Conservation (phyloP, 75 land plant species). For the Isoetes taiwanensis region DNA sequence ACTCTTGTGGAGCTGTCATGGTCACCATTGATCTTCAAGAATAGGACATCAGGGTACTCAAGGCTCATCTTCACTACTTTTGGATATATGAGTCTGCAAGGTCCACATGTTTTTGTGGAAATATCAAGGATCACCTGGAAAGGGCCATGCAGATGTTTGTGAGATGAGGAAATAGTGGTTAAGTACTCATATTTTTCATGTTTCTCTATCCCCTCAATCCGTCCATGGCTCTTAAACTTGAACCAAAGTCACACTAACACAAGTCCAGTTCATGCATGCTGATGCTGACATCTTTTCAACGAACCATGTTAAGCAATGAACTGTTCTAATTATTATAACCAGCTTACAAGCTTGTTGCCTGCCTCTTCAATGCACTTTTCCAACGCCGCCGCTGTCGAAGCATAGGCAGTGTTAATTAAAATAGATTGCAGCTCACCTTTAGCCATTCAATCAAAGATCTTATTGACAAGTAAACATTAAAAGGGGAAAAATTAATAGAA, state of each 20-base stretch:
- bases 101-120: slow-evolving; percentile 33
- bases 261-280: background rate
- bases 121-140: slow-evolving; percentile 31
- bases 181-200: too few relatives aligned
- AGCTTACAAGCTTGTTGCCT: slow-evolving; percentile 21
- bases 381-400: slow-evolving; percentile 13
- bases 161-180: background rate
- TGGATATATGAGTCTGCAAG: slow-evolving; percentile 32
- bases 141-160: background rate
- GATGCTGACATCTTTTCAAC: background rate
- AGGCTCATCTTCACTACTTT: slow-evolving; percentile 33
- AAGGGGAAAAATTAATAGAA: too few relatives aligned
- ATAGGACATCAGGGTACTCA: slow-evolving; percentile 29
- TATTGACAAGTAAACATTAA: too few relatives aligned
- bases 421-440: too few relatives aligned
- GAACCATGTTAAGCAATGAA: background rate
- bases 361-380: slow-evolving; percentile 11
- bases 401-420: too few relatives aligned
- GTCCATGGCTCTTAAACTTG: background rate
- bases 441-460: too few relatives aligned
- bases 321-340: background rate
- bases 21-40: slow-evolving; percentile 32
- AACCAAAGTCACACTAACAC: background rate
- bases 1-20: slow-evolving; percentile 18
- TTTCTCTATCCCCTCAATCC: background rate